Base-by-base conservation (phyloP, 225 moss, liverwort and hornwort genomes). In the Physcomitrellopsis africana region DNA sequence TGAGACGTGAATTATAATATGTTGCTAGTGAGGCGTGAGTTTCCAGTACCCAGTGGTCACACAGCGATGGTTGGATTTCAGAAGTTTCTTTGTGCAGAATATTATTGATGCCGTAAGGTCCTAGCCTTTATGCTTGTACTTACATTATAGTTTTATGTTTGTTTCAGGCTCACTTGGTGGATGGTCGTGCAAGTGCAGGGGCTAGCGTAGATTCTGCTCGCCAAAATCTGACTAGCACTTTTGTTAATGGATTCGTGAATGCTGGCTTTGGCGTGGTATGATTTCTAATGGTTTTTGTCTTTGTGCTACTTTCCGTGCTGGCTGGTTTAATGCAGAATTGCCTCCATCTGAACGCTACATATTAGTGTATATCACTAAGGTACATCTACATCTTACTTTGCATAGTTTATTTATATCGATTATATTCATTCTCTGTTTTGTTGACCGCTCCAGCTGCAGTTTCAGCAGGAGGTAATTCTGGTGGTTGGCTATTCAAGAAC, bases 201-300 rank as follows among this genome's bases (percentile, higher is more conserved):
- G 99, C 95, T 32, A 93, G 90, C 75, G 86, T 99, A 66, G 95
- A 99, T 82, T 99, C 99, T 83, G 99, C 99, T 53, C 89, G 99
- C 29, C 92, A 99, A 74, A 92, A 99, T 79, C 61, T 95, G 58
- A 95, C 99, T 49, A 94, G 92, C 47, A 99, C 99, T 48, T 95
- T 95, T 78, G 99, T 99, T 41, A 95, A 99, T 85, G 95, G 92
- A 44, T 90, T 99, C 60, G 95, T 99, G 44, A 99, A 99, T 82
- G 93, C 99, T 70, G 99, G 99, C n/a, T 99, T 93, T 78, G 99
- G 95, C 58, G 88, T 89, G 85, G 96, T 96, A 91, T 75, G 86
- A 32, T 58, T 62, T 54, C 47, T n/a, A 27, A 52, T 69, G 46
- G 46, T 70, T 73, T 12, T 49, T 46, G 41, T 53, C 20, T 22